Base-by-base conservation (phyloP, 371 early-diverging fungal genomes). In the Mortierella sp. region DNA sequence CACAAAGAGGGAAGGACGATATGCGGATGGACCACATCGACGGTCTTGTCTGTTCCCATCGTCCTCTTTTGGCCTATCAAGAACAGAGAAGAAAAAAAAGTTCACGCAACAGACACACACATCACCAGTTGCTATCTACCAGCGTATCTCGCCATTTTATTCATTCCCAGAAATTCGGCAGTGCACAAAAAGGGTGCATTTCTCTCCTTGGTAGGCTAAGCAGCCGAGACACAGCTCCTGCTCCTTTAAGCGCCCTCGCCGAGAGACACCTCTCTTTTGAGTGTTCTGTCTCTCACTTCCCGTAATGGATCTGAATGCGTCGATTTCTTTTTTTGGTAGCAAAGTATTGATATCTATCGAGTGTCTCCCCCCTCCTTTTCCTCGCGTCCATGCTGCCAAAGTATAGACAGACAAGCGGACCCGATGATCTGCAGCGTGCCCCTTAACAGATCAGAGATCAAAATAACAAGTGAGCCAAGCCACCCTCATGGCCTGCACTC, bases 371-470 rank as follows among this genome's bases (percentile, higher is more conserved):
- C 6, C 19, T 16, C 1, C 47, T 47, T 53, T 29, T 14, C 29
- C 14, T 1, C 8, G 22, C 34, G 29, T 14, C 47, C 19, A 19
- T 34, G 0, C 34, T 0, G 31, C 55, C 14, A 53, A 14, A 14
- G 26, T 10, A 10, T 26, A 29, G 13, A 52, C 10, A 24, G 26
- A n/a, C n/a, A 47, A 0, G n/a, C 6, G 14, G 9, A 9, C 19
- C 9, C 48, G 48, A 48, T 48, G 14, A 50, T 19, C 22, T n/a
- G 14, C 24, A 0, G 24, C 22, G 2, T 24, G 24, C 10, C 61
- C 61, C 61, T 61, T 61, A 61, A 61, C 61, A 61, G 61, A 61
- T 61, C 61, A 19, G 37, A 39, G 61, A 61, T 61, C 61, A 61
- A 61, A 61, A 61, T 61, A 61, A 61, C 9, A 22, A 22, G 31